Percentiles rank a stretch among this genome's conserved stretches.
phyloP scores from a whole-genome alignment of 2,329 filamentous ascomycete species.

The Chaetomiaceae sp. region DNA sequence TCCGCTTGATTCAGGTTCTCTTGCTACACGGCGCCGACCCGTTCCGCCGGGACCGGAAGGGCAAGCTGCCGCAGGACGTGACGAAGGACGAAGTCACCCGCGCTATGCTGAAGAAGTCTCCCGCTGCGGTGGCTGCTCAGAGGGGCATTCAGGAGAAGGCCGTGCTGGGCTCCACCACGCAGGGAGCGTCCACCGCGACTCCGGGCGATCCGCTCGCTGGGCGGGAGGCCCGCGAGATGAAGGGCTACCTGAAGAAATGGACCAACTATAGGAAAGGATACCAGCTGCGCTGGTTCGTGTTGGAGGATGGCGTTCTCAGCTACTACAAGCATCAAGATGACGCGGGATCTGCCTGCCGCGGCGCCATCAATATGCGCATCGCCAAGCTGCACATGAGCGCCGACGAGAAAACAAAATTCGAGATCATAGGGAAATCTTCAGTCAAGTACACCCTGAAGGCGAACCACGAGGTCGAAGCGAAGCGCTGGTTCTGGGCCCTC shows the following conservation, averaged over 20 bases:
- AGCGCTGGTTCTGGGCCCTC: constrained; percentile 97
- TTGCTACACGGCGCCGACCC: constrained; percentile 93
- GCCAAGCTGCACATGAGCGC: constrained; percentile 91
- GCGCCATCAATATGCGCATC: constrained; percentile 98
- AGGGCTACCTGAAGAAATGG: constrained; percentile 98
- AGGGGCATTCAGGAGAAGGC: constrained; percentile 95
- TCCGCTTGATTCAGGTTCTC: constrained; percentile 79
- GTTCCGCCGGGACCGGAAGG: constrained; percentile 89
- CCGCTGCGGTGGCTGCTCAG: constrained; percentile 88
- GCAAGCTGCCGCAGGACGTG: constrained; percentile 90
- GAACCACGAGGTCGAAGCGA: constrained; percentile 96
- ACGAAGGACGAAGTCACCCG: constrained; percentile 90
- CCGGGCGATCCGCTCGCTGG: constrained; percentile 60
- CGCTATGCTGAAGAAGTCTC: constrained; percentile 86
- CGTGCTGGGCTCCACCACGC: constrained; percentile 70
- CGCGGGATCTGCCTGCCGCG: constrained; percentile 88
- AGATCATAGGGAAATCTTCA: constrained; percentile 95
- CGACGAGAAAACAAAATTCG: constrained; percentile 95
- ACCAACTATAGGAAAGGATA: constrained; percentile 98
- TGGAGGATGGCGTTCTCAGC: constrained; percentile 93
- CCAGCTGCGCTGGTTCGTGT: constrained; percentile 94
- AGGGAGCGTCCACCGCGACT: constrained; percentile 46
- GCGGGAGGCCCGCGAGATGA: constrained; percentile 92
- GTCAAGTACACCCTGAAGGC: constrained; percentile 98
- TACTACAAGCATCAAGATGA: constrained; percentile 99